These are phyloP conservation scores for Jasminum sambac DNA, from an alignment of 257 asterid species.

Conservation along the genomic window DNA sequence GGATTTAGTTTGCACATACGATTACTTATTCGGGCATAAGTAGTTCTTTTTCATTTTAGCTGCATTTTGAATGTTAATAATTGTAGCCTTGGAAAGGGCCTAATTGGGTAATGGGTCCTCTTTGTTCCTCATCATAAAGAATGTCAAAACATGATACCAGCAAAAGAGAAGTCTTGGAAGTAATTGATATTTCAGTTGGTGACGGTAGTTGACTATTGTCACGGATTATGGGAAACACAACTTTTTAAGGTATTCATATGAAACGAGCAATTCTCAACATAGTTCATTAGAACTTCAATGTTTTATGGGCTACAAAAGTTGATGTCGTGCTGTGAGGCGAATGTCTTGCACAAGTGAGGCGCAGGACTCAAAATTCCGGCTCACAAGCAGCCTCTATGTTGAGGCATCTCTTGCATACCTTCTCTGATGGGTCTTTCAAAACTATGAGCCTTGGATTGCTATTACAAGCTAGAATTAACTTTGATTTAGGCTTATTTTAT, in stretches of 20 bases:
- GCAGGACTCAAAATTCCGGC: not conserved
- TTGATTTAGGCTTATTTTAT: not conserved
- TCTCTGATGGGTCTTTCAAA: not conserved
- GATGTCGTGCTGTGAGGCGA: not conserved
- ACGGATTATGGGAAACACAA: not conserved
- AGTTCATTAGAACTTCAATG: not conserved
- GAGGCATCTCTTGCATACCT: not conserved
- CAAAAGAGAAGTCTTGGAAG: not conserved
- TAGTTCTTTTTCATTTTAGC: slow-evolving; percentile 10
- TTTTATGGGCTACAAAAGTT: not conserved
- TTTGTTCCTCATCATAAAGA: too few species aligned
- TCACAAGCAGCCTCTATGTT: not conserved
- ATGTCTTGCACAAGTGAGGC: not conserved
- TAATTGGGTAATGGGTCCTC: too few species aligned
- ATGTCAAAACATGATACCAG: not conserved
- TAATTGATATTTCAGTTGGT: not conserved
- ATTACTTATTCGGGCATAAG: not conserved
- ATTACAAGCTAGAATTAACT: not conserved
- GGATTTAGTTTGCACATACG: slow-evolving; percentile 1
- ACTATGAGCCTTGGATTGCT: not conserved
- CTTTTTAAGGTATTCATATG: not conserved
- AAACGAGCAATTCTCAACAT: not conserved
- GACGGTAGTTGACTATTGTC: not conserved
- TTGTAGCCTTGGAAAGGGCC: too few species aligned
- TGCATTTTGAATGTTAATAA: slow-evolving; percentile 1